Evolutionary conservation across 2,329 filamentous ascomycete genomes (phyloP), one percentile per base, ranked within the genome.

Genomic region (Epichloe coenophiala): DNA sequence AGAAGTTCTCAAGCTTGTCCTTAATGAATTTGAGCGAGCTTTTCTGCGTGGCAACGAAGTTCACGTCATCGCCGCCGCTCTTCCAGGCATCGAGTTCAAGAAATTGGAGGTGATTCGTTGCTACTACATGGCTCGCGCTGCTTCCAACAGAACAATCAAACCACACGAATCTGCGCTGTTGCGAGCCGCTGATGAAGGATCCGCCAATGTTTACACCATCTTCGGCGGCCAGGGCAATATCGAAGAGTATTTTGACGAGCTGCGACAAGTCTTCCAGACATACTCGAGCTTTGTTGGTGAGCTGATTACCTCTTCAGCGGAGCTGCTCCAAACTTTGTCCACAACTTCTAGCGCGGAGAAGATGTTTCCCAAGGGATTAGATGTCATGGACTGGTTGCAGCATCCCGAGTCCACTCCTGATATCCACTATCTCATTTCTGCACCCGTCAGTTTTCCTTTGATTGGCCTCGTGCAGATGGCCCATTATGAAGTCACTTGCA

Each of bases 151-250:
- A 60, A 80, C 87, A 48, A 91, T 96, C 65, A 90, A 89, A 71
- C 80, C 88, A 31, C 91, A 98, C 66, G 87, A 95, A 65, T 97
- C 94, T 40, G 94, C 93, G 37, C 78, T 98, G 45, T 80, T 96
- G 63, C 81, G 93, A 58, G 91, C 93, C 47, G 88, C 88, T 9
- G 83, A 86, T 45, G 90, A 96, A 55, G 84, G 81, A 55, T 82
- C 83, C 51, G 90, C 90, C 50, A 84, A 81, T 60, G 80, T 98
- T 53, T 98, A 95, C 73, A 90, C 84, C 57, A 89, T 98, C 55
- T 95, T 97, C 59, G 93, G 93, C 53, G 93, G 93, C 6, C 93
- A 98, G 68, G 93, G 93, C 60, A 98, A 98, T 69, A 97, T 98
- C 56, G 91, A 98, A 70, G 94, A 98, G 71, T 98, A 98, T 71